Evolutionary conservation across 257 asterid genomes (phyloP), one percentile per base, ranked within the genome.

Genomic region (Orobanche coerulescens): DNA sequence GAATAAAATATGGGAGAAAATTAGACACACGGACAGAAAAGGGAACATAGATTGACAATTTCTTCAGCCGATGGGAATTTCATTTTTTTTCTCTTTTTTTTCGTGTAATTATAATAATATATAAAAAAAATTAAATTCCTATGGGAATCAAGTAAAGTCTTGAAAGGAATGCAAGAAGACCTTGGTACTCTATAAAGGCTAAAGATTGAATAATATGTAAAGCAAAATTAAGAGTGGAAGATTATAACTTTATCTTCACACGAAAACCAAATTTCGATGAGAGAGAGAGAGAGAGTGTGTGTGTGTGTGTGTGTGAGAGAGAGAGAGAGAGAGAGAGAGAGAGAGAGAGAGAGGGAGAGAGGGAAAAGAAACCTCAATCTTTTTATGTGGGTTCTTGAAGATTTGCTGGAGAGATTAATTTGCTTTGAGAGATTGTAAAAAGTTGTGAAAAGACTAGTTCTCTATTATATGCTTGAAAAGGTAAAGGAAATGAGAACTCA

Each of bases 371-470:
- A 24, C 28, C 54, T 34, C 34, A 52, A 28, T 39, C 8, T 39
- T 53, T 62, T 18, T 48, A n/a, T 23, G 58, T 44, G 65, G 68
- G 59, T 49, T 49, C 31, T 49, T 23, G 58, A 30, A 25, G 70
- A 68, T 73, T 62, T 63, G 44, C 34, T 22, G 30, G 56, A 33
- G 62, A 68, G 69, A 43, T 65, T 62, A 25, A 66, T 62, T 76
- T 62, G 52, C 26, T 52, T 56, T 13, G 13, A 14, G 64, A 6
- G 64, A 56, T 25, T 63, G 71, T 26, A 72, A 75, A 75, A 75
- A 69, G 72, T 46, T 15, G 67, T 57, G 76, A 74, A 74, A 82
- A 72, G 70, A 72, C 74, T 74, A 62, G 67, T 42, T 33, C 34
- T 52, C n/a, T 4, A 12, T 22, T 51, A 28, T 76, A 61, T 65